Conservation (phyloP, 352 stramenopile species). For the Pythium sukuiense region DNA sequence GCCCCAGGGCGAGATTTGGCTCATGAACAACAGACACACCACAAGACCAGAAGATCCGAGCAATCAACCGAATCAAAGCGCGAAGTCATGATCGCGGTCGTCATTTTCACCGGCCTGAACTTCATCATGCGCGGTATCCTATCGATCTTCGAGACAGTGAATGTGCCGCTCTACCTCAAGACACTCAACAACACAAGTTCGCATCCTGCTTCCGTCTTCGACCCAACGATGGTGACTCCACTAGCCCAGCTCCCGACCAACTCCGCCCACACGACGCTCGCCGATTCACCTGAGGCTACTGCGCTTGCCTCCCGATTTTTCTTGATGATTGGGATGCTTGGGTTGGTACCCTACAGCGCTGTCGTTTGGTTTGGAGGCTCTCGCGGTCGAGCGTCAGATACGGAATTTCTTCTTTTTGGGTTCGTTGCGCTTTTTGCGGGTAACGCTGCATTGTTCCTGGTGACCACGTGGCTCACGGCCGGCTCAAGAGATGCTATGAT, state of each 20-base stretch:
- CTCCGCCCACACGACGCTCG: not conserved
- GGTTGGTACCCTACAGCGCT: constrained; percentile 41
- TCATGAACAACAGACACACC: not conserved
- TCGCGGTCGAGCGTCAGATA: constrained; percentile 35
- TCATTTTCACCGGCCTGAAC: constrained; percentile 71
- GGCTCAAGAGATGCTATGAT: constrained; percentile 7
- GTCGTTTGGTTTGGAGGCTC: constrained; percentile 34
- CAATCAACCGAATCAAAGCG: not conserved
- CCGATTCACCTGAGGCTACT: constrained; percentile 17
- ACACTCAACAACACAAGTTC: constrained; percentile 37
- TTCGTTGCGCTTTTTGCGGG: constrained; percentile 48
- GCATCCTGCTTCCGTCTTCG: constrained; percentile 26
- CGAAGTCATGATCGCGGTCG: constrained; percentile 38
- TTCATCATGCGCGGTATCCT: constrained; percentile 61
- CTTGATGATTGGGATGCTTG: constrained; percentile 52
- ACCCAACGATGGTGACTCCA: not conserved
- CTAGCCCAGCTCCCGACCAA: not conserved
- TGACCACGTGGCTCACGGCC: constrained; percentile 24
- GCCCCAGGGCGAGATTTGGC: constrained; percentile 13
- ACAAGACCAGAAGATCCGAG: constrained; percentile 4
- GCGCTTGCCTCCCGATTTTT: constrained; percentile 48
- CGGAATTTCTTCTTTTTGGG: constrained; percentile 46
- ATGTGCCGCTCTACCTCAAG: constrained; percentile 55
- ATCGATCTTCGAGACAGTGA: constrained; percentile 74
- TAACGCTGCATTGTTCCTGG: constrained; percentile 42